These are phyloP conservation scores for Arthromyces matolae DNA, from an alignment of 768 basidiomycete genomes.

Conservation along the genomic window DNA sequence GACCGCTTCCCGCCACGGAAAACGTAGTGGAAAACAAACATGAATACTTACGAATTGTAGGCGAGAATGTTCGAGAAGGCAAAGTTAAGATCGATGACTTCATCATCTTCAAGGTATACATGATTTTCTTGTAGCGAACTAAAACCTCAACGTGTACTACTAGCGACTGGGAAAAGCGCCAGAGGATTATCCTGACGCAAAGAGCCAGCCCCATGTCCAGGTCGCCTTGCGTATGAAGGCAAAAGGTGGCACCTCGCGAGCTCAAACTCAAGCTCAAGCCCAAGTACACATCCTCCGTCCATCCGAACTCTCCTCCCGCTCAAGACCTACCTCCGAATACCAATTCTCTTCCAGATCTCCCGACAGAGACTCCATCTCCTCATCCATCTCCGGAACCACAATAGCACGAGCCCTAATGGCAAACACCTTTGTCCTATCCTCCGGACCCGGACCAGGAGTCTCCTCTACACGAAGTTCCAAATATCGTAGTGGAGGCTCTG, in stretches of 20 bases:
- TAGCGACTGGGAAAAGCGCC: constrained; percentile 96
- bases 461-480: constrained; percentile 36
- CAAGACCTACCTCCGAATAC: no score
- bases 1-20: constrained; percentile 88
- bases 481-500: constrained; percentile 42
- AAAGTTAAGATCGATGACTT: constrained; percentile 88
- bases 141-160: neutral
- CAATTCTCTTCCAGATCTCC: no score
- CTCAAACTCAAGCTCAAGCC: no score
- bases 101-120: constrained; percentile 83
- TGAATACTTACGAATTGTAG: constrained; percentile 76
- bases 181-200: constrained; percentile 94
- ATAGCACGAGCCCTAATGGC: constrained; percentile 62
- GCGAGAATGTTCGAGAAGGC: constrained; percentile 75
- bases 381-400: constrained; percentile 66
- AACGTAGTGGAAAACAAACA: constrained; percentile 87
- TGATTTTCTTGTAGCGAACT: neutral
- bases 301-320: no score
- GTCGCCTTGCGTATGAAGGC: constrained; percentile 90
- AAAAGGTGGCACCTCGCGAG: constrained; percentile 73
- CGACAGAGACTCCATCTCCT: no score
- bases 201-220: constrained; percentile 94
- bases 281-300: no score
- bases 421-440: constrained; percentile 59
- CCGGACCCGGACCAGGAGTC: constrained; percentile 16